A percentile compares a stretch with the other conserved stretches of the same genome.
Conservation (phyloP, 257 asterid genomes). For the Avicennia marina region DNA sequence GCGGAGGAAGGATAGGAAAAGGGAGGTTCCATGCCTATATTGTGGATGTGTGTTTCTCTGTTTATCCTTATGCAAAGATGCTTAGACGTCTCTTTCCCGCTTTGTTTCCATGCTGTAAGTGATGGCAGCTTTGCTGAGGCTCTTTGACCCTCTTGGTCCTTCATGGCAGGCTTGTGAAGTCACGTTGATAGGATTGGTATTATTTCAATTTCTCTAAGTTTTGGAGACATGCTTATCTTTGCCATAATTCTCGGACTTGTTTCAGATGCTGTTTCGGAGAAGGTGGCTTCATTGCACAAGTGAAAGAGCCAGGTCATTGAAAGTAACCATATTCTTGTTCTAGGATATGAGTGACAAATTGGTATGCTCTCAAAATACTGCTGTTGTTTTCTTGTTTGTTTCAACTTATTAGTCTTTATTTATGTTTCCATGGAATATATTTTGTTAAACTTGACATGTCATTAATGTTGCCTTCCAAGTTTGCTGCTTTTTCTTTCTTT, state of each 20-base stretch:
- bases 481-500: constrained; percentile 1
- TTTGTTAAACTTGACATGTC: constrained; percentile 2
- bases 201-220: constrained; percentile 86
- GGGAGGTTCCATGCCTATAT: constrained; percentile 85
- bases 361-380: constrained; percentile 41
- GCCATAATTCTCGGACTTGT: constrained; percentile 99
- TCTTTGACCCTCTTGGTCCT: constrained; percentile 95
- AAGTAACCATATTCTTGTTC: constrained; percentile 86
- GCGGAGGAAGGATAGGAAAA: constrained; percentile 48
- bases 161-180: constrained; percentile 93
- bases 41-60: constrained; percentile 93
- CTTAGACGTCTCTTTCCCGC: constrained; percentile 96
- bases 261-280: constrained; percentile 97
- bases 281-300: constrained; percentile 91
- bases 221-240: constrained; percentile 98
- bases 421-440: constrained; percentile 14
- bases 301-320: constrained; percentile 98
- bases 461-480: not conserved
- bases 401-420: constrained; percentile 13
- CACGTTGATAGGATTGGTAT: constrained; percentile 90
- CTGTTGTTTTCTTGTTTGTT: constrained; percentile 2
- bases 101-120: constrained; percentile 86
- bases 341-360: constrained; percentile 98
- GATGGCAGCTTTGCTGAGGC: constrained; percentile 90
- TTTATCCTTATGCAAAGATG: constrained; percentile 90